Percentiles rank a stretch among this genome's conserved stretches.
Conservation (phyloP, 2,329 filamentous ascomycete species). For the Phialophora expanda region DNA sequence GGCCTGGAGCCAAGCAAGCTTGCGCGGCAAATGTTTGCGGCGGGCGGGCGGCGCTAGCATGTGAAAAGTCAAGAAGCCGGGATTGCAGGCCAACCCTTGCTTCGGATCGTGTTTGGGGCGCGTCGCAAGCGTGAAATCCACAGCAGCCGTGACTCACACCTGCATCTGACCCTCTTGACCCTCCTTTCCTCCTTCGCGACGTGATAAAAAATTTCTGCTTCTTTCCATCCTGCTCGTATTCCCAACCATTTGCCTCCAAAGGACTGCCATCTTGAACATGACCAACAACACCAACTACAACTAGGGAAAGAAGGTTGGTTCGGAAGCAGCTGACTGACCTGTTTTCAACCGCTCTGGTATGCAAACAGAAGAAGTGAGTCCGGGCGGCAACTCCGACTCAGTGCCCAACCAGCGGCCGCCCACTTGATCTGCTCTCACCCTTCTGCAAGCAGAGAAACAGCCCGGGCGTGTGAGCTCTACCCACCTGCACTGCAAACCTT, state of each 20-base stretch:
- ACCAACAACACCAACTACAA: neutral
- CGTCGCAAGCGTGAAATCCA: conserved; percentile 1
- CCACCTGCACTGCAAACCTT: conserved; percentile 6
- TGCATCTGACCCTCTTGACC: conserved; percentile 19
- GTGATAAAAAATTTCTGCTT: neutral
- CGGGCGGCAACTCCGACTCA: conserved; percentile 14
- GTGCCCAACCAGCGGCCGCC: conserved; percentile 17
- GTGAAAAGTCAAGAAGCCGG: conserved; percentile 1
- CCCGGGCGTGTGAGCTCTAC: neutral
- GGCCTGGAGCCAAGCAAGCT: conserved; percentile 23
- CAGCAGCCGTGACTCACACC: conserved; percentile 26
- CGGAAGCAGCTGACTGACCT: conserved; percentile 2
- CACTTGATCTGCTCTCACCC: neutral
- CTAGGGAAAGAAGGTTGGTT: conserved; percentile 1
- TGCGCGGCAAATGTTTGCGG: conserved; percentile 25
- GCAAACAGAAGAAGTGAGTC: conserved; percentile 1
- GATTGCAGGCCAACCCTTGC: conserved; percentile 5
- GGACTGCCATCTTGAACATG: neutral
- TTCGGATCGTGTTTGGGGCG: conserved; percentile 3
- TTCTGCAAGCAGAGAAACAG: neutral
- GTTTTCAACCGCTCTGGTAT: neutral
- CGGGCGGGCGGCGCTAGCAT: neutral
- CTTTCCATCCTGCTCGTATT: neutral
- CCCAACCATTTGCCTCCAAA: neutral
- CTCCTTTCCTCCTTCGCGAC: conserved; percentile 1